Conservation (phyloP, 2,329 filamentous ascomycete species). For the Aureobasidium uvarum region DNA sequence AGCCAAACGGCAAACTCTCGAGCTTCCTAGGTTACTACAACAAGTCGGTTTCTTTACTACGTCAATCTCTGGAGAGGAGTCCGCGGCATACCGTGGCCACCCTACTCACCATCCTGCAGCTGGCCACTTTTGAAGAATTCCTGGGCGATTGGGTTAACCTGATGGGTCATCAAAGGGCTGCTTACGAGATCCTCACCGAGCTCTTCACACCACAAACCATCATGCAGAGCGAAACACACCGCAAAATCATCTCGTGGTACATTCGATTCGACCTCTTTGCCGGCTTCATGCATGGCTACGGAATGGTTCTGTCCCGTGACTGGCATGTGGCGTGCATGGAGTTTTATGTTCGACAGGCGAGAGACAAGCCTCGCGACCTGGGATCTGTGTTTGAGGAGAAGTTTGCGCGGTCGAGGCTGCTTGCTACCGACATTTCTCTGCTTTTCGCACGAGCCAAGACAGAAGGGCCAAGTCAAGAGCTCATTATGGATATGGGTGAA, state of each 20-base stretch:
- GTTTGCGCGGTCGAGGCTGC: conserved; percentile 64
- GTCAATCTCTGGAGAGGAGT: conserved; percentile 67
- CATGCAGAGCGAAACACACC: conserved; percentile 66
- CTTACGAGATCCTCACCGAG: conserved; percentile 73
- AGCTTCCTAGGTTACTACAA: conserved; percentile 90
- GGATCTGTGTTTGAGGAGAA: conserved; percentile 62
- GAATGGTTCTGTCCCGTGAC: conserved; percentile 68
- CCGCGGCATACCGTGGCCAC: conserved; percentile 71
- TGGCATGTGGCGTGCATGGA: conserved; percentile 71
- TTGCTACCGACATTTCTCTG: conserved; percentile 76
- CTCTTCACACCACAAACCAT: conserved; percentile 75
- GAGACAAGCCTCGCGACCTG: conserved; percentile 61
- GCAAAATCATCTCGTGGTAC: conserved; percentile 84
- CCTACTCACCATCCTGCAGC: conserved; percentile 81
- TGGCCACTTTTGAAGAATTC: conserved; percentile 95
- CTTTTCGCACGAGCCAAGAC: conserved; percentile 66
- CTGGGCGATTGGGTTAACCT: conserved; percentile 94
- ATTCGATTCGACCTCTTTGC: conserved; percentile 82
- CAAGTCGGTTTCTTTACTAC: conserved; percentile 73
- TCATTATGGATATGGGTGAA: conserved; percentile 59
- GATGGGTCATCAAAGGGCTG: conserved; percentile 87
- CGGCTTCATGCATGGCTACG: conserved; percentile 76
- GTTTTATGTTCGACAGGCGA: conserved; percentile 60
- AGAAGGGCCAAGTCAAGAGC: conserved; percentile 51
- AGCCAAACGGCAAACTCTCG: conserved; percentile 69